These are phyloP conservation scores for Corylus avellana DNA, from an alignment of 306 rosid genomes.

Conservation along the genomic window DNA sequence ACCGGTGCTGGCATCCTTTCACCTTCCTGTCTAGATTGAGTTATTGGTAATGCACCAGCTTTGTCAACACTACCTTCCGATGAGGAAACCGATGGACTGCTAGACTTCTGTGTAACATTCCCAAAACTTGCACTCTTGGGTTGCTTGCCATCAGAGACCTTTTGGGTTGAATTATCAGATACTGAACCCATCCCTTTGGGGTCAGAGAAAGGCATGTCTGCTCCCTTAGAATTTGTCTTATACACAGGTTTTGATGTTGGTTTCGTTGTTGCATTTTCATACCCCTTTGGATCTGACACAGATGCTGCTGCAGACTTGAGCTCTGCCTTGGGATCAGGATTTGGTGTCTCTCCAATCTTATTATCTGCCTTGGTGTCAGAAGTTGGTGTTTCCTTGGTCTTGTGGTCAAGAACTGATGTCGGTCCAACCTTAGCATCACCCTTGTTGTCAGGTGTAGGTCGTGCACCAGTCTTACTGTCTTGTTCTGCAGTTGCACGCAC, in stretches of 20 bases:
- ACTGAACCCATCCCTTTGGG: conserved; percentile 21
- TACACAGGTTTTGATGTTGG: conserved; percentile 29
- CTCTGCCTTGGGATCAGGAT: conserved; percentile 42
- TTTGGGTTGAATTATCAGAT: conserved; percentile 32
- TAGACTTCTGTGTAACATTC: conserved; percentile 35
- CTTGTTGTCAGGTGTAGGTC: conserved; percentile 45
- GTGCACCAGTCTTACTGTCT: conserved; percentile 50
- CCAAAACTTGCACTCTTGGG: conserved; percentile 38
- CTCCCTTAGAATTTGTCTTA: conserved; percentile 30
- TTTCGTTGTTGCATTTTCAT: conserved; percentile 40
- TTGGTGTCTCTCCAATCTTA: conserved; percentile 40
- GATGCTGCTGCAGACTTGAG: conserved; percentile 30
- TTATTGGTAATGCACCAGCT: conserved; percentile 36
- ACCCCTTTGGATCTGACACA: conserved; percentile 38
- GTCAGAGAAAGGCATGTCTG: conserved; percentile 38
- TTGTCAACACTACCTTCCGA: conserved; percentile 47
- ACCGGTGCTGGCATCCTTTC: conserved; percentile 44
- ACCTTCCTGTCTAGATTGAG: conserved; percentile 51
- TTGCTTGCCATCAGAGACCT: conserved; percentile 33
- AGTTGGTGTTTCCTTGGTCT: conserved; percentile 38
- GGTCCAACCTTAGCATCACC: conserved; percentile 44
- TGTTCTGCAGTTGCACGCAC: conserved; percentile 56
- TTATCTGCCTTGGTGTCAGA: conserved; percentile 45
- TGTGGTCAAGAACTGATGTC: conserved; percentile 34
- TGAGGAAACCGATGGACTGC: conserved; percentile 29